Base-by-base conservation (phyloP, 2,329 filamentous ascomycete genomes). In the Blastomyces silverae region DNA sequence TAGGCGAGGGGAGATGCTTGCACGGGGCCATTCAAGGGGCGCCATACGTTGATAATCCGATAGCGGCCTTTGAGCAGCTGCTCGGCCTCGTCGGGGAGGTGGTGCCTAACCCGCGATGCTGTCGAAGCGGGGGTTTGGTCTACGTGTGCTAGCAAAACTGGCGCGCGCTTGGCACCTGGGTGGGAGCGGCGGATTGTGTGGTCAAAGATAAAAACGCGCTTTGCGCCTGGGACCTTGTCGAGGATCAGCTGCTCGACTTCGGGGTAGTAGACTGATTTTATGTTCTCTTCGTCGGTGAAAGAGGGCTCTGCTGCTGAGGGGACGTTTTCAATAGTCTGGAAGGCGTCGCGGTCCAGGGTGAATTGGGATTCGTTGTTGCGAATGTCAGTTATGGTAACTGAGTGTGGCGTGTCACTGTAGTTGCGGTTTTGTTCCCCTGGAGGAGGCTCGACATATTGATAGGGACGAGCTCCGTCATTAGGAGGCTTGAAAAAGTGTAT, bases 11-110 rank as follows among this genome's bases (percentile, higher is more conserved):
- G 85, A 31, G 78, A 81, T 0, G 80, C 79, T 64, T 85, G 82
- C 0, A 87, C 83, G 1, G 82, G 80, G 0, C 81, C 84, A 59
- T 85, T 86, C 22, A 88, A 75, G 0, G 87, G 87, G 0, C 89
- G 83, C 92, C 92, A 96, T 59, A 96, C 88, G 70, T 96, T 96
- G 75, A 96, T 85, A 72, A 96, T 90, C 66, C 91, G 85, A 76
- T 91, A 92, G 1, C 91, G 86, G 2, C 83, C 85, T 65, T 81
- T 74, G 0, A 93, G 83, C 0, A 93, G 79, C 64, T 77, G 72
- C 3, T 88, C 86, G 0, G 90, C 89, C 67, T 92, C 89, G 11
- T 83, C 83, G n/a, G 76, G 78, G 64, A 91, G 80, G 75, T 92
- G 90, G 1, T 83, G 79, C 17, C 79, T 79, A 2, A 96, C 89